Evolutionary conservation across 495 filamentous ascomycete genomes (phyloP), one percentile per base, ranked within the genome.

Genomic region (Aspergillus baeticus): DNA sequence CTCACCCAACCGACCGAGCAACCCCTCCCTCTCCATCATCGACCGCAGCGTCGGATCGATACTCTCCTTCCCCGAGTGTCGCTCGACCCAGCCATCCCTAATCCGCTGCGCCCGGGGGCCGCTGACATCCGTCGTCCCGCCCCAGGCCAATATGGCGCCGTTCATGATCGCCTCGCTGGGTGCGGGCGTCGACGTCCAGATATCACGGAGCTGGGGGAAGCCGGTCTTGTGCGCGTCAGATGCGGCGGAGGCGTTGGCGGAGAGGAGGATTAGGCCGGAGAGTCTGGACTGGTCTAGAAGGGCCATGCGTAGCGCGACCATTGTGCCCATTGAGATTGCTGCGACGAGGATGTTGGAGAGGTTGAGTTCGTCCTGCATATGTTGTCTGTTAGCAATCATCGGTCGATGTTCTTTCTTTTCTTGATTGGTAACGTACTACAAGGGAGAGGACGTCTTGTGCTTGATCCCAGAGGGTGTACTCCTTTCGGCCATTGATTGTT

Each of bases 21-120:
- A 6, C 26, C 46, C 29, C 15, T 49, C 46, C 46, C 46, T 35
- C 31, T 18, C 46, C 46, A 49, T 49, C 46, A 49, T 17, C 26
- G 46, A 49, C 8, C 11, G 13, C 4, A 49, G 26, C 5, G 26
- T 49, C n/a, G 46, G 29, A 20, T 36, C 29, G 20, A 36, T 49
- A 49, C 36, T 49, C 26, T 35, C 46, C 15, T 15, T 6, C 46
- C 46, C 46, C 15, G 46, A 49, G 20, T 49, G 46, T 14, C 46
- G 46, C 26, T 34, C 26, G 17, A 49, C 15, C 46, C 46, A 49
- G 10, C 6, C 46, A n/a, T 8, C 2, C 31, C 18, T 49, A n/a
- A 49, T 36, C 17, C 46, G 14, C n/a, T 36, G n/a, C 31, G 46
- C 46, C 31, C 46, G 46, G 13, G 46, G 46, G 7, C 26, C 29